A percentile compares a stretch with the other conserved stretches of the same genome.
Evolutionary conservation across 805 yeast genomes (phyloP).

Genomic region (Candida berthetii): DNA sequence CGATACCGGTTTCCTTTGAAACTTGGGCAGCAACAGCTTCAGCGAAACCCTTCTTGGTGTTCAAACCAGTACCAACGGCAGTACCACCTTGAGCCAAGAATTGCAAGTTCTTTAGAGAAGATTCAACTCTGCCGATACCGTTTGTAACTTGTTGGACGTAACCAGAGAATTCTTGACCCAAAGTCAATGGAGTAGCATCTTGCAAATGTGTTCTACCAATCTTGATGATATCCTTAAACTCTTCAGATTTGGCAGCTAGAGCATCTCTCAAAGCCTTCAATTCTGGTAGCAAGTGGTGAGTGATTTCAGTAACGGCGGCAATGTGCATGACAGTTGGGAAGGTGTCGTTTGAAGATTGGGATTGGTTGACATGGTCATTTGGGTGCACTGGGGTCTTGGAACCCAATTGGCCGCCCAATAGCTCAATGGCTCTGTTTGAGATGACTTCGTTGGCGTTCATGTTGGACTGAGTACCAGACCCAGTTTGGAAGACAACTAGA

Average conservation of each 20-base stretch:
- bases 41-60: slow-evolving; percentile 89
- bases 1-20: slow-evolving; percentile 77
- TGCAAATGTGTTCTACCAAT: slow-evolving; percentile 99
- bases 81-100: slow-evolving; percentile 98
- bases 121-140: slow-evolving; percentile 84
- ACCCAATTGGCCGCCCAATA: slow-evolving; percentile 88
- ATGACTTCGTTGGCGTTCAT: slow-evolving; percentile 99
- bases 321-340: slow-evolving; percentile 99
- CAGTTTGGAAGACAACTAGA: slow-evolving; percentile 97
- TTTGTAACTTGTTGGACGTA: slow-evolving; percentile 90
- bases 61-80: slow-evolving; percentile 98
- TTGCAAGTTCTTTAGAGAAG: slow-evolving; percentile 66
- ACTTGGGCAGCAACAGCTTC: slow-evolving; percentile 83
- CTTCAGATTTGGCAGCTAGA: slow-evolving; percentile 70
- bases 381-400: slow-evolving; percentile 96
- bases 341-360: slow-evolving; percentile 98
- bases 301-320: slow-evolving; percentile 92
- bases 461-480: slow-evolving; percentile 97
- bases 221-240: slow-evolving; percentile 86
- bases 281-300: slow-evolving; percentile 71
- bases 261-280: slow-evolving; percentile 72
- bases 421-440: slow-evolving; percentile 95
- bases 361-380: slow-evolving; percentile 97
- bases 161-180: slow-evolving; percentile 98
- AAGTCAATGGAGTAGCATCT: slow-evolving; percentile 96